These are phyloP conservation scores for Trametes pubescens DNA, from an alignment of 1,284 basidiomycete species.

Conservation along the genomic window DNA sequence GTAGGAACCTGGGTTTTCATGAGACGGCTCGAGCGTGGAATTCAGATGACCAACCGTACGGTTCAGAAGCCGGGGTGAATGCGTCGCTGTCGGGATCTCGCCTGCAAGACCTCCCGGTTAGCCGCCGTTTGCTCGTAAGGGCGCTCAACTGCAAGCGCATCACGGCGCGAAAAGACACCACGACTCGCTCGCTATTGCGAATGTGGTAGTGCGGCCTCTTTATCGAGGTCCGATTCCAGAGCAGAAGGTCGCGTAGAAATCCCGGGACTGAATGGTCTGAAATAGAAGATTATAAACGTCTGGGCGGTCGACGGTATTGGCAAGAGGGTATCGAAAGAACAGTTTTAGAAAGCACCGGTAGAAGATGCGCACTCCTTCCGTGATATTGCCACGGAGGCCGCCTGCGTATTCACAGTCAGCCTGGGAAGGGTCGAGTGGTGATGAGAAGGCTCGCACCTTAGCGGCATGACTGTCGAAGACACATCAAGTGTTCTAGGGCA, in stretches of 20 bases:
- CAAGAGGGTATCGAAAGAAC: slow-evolving; percentile 4
- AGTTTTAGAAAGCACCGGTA: neutral
- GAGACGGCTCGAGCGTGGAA: neutral
- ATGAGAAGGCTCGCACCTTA: neutral
- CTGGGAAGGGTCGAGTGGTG: slow-evolving; percentile 10
- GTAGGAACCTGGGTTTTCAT: neutral
- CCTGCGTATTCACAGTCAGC: neutral
- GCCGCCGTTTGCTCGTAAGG: neutral
- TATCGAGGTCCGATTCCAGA: neutral
- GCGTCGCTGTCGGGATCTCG: neutral
- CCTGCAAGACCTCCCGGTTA: neutral
- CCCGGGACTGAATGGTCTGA: slow-evolving; percentile 14
- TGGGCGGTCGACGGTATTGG: slow-evolving; percentile 4
- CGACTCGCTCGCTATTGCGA: slow-evolving; percentile 7
- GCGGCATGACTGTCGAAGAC: neutral
- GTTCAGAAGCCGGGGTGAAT: neutral
- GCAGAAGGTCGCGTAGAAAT: slow-evolving; percentile 4
- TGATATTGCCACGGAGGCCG: slow-evolving; percentile 4
- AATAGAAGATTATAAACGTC: slow-evolving; percentile 7
- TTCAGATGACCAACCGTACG: slow-evolving; percentile 4
- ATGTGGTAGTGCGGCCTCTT: slow-evolving; percentile 1
- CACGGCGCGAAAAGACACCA: neutral
- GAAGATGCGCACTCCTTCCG: neutral
- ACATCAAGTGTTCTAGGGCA: neutral
- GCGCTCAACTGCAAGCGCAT: neutral